Conservation (phyloP, 2,329 filamentous ascomycete species). For the Diplodia corticola region DNA sequence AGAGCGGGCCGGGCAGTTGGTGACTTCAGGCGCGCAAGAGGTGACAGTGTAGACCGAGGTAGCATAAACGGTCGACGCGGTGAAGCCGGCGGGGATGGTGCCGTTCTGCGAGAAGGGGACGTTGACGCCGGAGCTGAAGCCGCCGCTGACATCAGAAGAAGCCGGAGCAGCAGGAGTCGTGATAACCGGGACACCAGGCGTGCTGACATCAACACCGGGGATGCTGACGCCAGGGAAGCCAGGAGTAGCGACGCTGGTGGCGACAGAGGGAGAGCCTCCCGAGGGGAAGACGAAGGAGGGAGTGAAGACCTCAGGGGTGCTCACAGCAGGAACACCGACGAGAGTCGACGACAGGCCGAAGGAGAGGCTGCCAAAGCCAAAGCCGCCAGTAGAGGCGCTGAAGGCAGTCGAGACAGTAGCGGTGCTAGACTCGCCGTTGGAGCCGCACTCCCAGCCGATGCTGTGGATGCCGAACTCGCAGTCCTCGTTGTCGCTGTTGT, state of each 20-base stretch:
- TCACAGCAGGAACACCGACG: conserved; percentile 16
- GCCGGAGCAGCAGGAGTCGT: conserved; percentile 23
- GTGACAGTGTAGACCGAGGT: conserved; percentile 28
- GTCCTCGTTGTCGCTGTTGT: conserved; percentile 53
- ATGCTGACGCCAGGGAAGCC: background rate
- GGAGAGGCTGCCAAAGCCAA: background rate
- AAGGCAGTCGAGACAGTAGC: background rate
- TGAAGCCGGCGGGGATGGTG: conserved; percentile 12
- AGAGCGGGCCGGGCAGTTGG: conserved; percentile 29
- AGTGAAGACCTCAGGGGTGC: conserved; percentile 2
- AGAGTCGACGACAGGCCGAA: background rate
- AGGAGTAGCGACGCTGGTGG: conserved; percentile 1
- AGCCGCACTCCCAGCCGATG: conserved; percentile 72
- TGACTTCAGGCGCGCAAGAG: conserved; percentile 6
- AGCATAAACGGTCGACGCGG: conserved; percentile 22
- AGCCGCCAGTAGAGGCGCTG: conserved; percentile 1
- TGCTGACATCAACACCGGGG: conserved; percentile 5
- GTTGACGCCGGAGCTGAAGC: conserved; percentile 2
- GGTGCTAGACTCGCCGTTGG: conserved; percentile 26
- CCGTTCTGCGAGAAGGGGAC: conserved; percentile 14
- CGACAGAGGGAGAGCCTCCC: conserved; percentile 5
- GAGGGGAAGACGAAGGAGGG: conserved; percentile 17
- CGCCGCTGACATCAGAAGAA: conserved; percentile 24
- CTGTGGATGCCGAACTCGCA: conserved; percentile 74
- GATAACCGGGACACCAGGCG: conserved; percentile 18